Conservation (phyloP, 1,139 yeast genomes). For the Torulaspora globosa region DNA sequence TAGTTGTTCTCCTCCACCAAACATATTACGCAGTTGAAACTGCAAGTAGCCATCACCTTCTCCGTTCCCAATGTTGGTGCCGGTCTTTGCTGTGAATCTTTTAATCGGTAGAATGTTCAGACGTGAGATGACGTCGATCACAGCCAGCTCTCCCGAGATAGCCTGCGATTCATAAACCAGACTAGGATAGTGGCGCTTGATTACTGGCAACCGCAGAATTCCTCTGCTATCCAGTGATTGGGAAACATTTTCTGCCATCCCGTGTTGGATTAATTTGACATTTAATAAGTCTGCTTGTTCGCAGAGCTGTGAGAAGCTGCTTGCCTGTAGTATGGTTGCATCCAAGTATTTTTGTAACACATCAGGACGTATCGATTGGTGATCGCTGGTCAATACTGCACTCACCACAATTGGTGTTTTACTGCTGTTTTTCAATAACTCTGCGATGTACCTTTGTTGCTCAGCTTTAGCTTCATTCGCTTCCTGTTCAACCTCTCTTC, state of each 20-base stretch:
- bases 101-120: conserved; percentile 58
- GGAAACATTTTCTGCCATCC: conserved; percentile 25
- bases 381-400: conserved; percentile 24
- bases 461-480: neutral
- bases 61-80: conserved; percentile 92
- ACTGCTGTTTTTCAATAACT: conserved; percentile 11
- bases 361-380: conserved; percentile 21
- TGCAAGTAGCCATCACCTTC: conserved; percentile 91
- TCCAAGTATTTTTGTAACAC: conserved; percentile 30
- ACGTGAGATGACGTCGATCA: conserved; percentile 50
- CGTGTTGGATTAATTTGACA: conserved; percentile 29
- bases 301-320: conserved; percentile 28
- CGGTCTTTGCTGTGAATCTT: conserved; percentile 73
- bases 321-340: conserved; percentile 30
- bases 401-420: conserved; percentile 26
- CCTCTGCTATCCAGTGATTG: conserved; percentile 26
- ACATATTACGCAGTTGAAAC: conserved; percentile 67
- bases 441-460: conserved; percentile 6
- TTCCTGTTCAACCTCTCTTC: neutral
- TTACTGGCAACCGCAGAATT: conserved; percentile 8
- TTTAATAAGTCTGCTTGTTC: conserved; percentile 29
- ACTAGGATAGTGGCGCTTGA: conserved; percentile 16
- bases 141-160: conserved; percentile 19
- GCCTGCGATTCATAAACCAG: conserved; percentile 13
- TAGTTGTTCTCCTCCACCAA: conserved; percentile 85